Percentiles rank a stretch among this genome's conserved stretches.
Conservation (phyloP, 345 rosid species). For the Citropsis articulata region DNA sequence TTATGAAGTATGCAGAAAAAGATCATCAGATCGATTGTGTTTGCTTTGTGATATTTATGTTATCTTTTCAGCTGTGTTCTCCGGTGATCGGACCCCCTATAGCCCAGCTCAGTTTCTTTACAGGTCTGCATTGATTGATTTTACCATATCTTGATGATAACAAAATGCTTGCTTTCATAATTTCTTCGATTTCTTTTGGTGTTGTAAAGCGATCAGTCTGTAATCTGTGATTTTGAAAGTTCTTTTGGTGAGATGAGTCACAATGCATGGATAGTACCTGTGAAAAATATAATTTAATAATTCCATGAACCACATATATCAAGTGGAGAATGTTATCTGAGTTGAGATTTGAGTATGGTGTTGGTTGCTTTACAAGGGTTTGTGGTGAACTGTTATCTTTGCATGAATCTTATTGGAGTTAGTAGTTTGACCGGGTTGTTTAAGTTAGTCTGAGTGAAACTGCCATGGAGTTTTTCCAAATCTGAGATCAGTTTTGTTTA, state of each 20-base stretch:
- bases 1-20: conserved; percentile 51
- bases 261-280: conserved; percentile 2
- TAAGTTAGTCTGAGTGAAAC: neutral
- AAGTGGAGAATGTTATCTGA: neutral
- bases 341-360: neutral
- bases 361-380: neutral
- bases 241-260: neutral
- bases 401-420: neutral
- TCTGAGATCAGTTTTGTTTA: neutral
- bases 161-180: neutral
- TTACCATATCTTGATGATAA: conserved; percentile 1
- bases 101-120: conserved; percentile 89
- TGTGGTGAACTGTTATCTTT: neutral
- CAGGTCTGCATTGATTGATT: conserved; percentile 47
- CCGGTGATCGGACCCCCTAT: conserved; percentile 69
- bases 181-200: neutral
- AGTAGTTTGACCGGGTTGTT: neutral
- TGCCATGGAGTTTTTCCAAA: neutral
- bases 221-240: neutral
- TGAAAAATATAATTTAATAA: neutral
- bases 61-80: conserved; percentile 70
- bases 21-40: conserved; percentile 44
- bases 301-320: neutral
- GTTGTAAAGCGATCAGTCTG: neutral
- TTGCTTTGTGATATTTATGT: conserved; percentile 72